Percentiles rank a stretch among this genome's conserved stretches.
phyloP scores from a whole-genome alignment of 2,329 filamentous ascomycete species.

The Cytospora piceae region DNA sequence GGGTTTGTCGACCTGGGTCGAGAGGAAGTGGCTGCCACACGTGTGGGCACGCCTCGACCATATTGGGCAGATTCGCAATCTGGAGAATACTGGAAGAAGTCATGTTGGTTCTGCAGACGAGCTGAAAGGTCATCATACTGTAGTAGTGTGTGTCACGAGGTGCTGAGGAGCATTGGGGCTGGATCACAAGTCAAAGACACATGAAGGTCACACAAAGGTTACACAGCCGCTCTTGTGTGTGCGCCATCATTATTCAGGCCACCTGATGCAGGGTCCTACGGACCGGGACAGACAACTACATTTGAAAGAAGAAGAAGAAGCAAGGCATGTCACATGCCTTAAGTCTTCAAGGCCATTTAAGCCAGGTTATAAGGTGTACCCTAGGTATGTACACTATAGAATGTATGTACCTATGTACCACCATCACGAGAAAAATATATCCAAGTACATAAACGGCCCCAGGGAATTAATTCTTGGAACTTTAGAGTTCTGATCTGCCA shows the following conservation, averaged over 20 bases:
- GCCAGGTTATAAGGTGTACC: too few species aligned
- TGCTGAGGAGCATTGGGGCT: constrained; percentile 3
- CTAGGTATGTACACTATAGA: too few species aligned
- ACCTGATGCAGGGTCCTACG: background rate
- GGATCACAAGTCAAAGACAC: constrained; percentile 5
- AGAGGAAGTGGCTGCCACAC: background rate
- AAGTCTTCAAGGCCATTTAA: too few species aligned
- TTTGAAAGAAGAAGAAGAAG: too few species aligned
- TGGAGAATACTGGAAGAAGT: background rate
- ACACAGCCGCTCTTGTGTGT: background rate
- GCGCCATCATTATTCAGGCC: background rate
- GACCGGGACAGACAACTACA: too few species aligned
- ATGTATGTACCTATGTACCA: too few species aligned
- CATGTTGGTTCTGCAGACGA: background rate
- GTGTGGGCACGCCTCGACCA: background rate
- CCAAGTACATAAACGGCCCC: too few species aligned
- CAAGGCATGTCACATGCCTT: too few species aligned
- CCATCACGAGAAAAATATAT: too few species aligned
- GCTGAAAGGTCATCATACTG: background rate
- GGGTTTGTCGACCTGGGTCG: background rate
- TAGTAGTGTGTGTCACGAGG: constrained; percentile 11
- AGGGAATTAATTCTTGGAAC: too few species aligned
- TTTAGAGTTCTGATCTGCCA: too few species aligned
- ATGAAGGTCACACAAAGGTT: background rate
- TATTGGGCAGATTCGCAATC: background rate